Percentiles rank a stretch among this genome's conserved stretches.
phyloP scores from a whole-genome alignment of 1,139 yeast species.

The Scheffersomyces quercinus region DNA sequence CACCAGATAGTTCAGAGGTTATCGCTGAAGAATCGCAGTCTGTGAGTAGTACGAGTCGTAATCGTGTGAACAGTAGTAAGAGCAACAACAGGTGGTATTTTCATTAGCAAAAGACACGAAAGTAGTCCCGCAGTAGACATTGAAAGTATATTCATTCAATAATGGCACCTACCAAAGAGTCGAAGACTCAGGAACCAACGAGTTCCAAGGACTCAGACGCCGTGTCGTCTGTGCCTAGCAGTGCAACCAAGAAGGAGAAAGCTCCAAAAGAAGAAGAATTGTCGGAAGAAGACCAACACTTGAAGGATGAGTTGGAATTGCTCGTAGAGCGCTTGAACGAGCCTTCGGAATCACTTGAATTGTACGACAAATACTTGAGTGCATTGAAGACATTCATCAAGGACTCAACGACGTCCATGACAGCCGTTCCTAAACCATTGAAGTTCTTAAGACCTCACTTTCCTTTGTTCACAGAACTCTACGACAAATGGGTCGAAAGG shows the following conservation, averaged over 20 bases:
- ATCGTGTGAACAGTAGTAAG: too few species aligned
- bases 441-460: constrained; percentile 92
- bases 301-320: constrained; percentile 84
- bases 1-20: too few species aligned
- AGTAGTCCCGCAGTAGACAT: too few species aligned
- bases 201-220: constrained; percentile 13
- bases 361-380: constrained; percentile 61
- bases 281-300: constrained; percentile 89
- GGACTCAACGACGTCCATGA: constrained; percentile 96
- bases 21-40: too few species aligned
- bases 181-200: constrained; percentile 10
- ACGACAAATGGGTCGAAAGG: constrained; percentile 64
- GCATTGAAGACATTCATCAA: constrained; percentile 76
- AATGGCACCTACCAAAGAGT: constrained; percentile 8
- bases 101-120: too few species aligned
- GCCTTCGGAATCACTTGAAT: constrained; percentile 39
- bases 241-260: constrained; percentile 23
- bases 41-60: too few species aligned
- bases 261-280: constrained; percentile 70
- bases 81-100: too few species aligned
- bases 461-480: constrained; percentile 61
- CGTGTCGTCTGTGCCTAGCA: background rate
- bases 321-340: constrained; percentile 74
- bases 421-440: constrained; percentile 98
- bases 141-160: background rate